A percentile compares a stretch with the other conserved stretches of the same genome.
These are phyloP conservation scores for Spizellomyces punctatus DNA, from an alignment of 192 early-diverging fungal species.

Conservation along the genomic window DNA sequence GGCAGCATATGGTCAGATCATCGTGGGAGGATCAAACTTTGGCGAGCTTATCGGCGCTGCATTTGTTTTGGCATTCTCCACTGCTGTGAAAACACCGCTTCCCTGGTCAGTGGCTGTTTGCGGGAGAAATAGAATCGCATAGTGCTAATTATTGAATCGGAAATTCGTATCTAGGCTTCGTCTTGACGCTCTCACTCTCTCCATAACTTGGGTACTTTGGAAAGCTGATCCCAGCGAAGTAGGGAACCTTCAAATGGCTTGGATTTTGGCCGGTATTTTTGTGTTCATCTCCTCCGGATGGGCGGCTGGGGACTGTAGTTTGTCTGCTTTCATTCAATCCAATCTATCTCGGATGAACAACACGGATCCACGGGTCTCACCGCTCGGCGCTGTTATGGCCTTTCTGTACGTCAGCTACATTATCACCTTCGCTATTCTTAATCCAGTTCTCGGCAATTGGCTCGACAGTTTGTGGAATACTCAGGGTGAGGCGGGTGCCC, in stretches of 20 bases:
- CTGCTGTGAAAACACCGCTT: constrained; percentile 52
- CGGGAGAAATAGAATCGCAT: no score
- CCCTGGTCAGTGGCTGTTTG: constrained; percentile 25
- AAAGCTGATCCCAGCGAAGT: constrained; percentile 28
- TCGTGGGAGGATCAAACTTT: constrained; percentile 64
- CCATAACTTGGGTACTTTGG: constrained; percentile 30
- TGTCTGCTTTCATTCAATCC: constrained; percentile 42
- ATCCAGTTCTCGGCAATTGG: constrained; percentile 41
- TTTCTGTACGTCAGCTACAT: constrained; percentile 59
- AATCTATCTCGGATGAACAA: constrained; percentile 32
- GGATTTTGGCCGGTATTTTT: constrained; percentile 51
- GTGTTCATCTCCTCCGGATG: constrained; percentile 60
- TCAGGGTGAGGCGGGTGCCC: constrained; percentile 3
- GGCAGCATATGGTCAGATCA: constrained; percentile 46
- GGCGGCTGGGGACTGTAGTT: constrained; percentile 62
- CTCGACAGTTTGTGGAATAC: constrained; percentile 38
- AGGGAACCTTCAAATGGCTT: constrained; percentile 42
- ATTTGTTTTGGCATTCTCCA: constrained; percentile 53
- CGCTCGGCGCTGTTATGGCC: constrained; percentile 58
- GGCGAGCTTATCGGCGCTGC: constrained; percentile 58
- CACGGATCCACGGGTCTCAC: constrained; percentile 44
- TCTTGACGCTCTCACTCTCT: constrained; percentile 45
- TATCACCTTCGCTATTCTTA: constrained; percentile 48
- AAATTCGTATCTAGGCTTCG: constrained; percentile 36
- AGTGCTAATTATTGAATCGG: no score